These are phyloP conservation scores for Chrysosphaeria jannelii DNA, from an alignment of 2,329 filamentous ascomycete genomes.

Conservation along the genomic window DNA sequence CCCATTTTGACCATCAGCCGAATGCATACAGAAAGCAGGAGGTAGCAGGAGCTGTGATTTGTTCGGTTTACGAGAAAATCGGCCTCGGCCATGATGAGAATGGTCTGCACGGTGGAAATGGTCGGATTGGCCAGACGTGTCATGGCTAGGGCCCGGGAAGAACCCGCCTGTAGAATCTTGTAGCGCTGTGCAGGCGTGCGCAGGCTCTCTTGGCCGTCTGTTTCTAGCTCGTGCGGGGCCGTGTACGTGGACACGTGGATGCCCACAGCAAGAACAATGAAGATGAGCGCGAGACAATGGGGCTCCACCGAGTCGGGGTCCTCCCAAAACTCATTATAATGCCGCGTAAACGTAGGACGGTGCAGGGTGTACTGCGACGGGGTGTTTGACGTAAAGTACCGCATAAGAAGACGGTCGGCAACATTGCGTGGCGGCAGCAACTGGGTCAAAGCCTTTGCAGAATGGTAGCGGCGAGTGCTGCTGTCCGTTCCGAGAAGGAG, in stretches of 20 bases:
- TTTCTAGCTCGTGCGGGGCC: slow-evolving; percentile 14
- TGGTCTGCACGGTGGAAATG: slow-evolving; percentile 16
- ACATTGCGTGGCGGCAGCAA: slow-evolving; percentile 15
- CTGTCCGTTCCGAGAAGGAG: too few species aligned
- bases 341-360: slow-evolving; percentile 10
- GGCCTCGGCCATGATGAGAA: slow-evolving; percentile 20
- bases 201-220: slow-evolving; percentile 10
- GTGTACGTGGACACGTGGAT: slow-evolving; percentile 15
- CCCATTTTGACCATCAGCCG: slow-evolving; percentile 28
- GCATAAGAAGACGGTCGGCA: slow-evolving; percentile 18
- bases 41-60: slow-evolving; percentile 21
- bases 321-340: slow-evolving; percentile 7
- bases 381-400: slow-evolving; percentile 21
- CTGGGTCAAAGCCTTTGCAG: too few species aligned
- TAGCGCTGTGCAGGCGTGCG: slow-evolving; percentile 16
- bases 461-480: too few species aligned
- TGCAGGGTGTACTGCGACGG: slow-evolving; percentile 20
- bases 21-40: slow-evolving; percentile 18
- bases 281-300: slow-evolving; percentile 8
- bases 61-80: slow-evolving; percentile 20
- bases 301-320: slow-evolving; percentile 4
- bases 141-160: slow-evolving; percentile 19
- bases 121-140: slow-evolving; percentile 20
- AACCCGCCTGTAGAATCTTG: slow-evolving; percentile 17
- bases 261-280: slow-evolving; percentile 7